Conservation (phyloP, 2,329 filamentous ascomycete genomes). For the Pseudonectria foliicola region DNA sequence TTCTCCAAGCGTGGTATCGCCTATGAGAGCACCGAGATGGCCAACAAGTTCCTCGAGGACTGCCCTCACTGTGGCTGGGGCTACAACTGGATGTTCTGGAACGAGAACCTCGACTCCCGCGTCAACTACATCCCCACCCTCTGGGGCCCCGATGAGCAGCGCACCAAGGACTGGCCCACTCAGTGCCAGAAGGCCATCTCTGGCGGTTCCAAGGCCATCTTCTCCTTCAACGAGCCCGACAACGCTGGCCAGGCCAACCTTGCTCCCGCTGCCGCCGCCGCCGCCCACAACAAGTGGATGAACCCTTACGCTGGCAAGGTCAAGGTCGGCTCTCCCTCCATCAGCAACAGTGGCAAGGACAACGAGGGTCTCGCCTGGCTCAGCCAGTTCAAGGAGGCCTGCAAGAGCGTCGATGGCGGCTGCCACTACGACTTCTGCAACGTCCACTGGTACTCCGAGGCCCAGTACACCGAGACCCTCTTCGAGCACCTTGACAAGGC, state of each 20-base stretch:
- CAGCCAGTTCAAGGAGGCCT: slow-evolving; percentile 42
- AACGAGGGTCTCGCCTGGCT: slow-evolving; percentile 53
- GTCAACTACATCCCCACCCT: slow-evolving; percentile 62
- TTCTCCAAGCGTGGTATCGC: slow-evolving; percentile 57
- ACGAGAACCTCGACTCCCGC: slow-evolving; percentile 33
- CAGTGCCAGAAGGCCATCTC: slow-evolving; percentile 46
- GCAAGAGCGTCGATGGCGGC: slow-evolving; percentile 29
- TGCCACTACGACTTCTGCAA: slow-evolving; percentile 55
- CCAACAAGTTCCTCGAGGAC: slow-evolving; percentile 39
- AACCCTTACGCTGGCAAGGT: slow-evolving; percentile 47
- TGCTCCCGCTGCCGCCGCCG: slow-evolving; percentile 43
- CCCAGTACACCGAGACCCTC: slow-evolving; percentile 42
- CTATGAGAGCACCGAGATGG: slow-evolving; percentile 54
- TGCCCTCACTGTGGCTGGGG: slow-evolving; percentile 47
- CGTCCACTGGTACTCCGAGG: slow-evolving; percentile 57
- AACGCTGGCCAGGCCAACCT: slow-evolving; percentile 52
- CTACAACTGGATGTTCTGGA: slow-evolving; percentile 59
- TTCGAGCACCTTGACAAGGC: slow-evolving; percentile 46
- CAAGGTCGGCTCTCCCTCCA: slow-evolving; percentile 50
- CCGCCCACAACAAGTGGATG: slow-evolving; percentile 46
- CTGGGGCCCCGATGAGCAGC: slow-evolving; percentile 43
- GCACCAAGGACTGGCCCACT: slow-evolving; percentile 42
- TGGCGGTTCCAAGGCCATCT: slow-evolving; percentile 47
- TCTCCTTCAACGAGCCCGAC: slow-evolving; percentile 70
- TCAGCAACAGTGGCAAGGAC: slow-evolving; percentile 49